These are phyloP conservation scores for Dalbergia cochinchinensis DNA, from an alignment of 306 rosid genomes.

Conservation along the genomic window DNA sequence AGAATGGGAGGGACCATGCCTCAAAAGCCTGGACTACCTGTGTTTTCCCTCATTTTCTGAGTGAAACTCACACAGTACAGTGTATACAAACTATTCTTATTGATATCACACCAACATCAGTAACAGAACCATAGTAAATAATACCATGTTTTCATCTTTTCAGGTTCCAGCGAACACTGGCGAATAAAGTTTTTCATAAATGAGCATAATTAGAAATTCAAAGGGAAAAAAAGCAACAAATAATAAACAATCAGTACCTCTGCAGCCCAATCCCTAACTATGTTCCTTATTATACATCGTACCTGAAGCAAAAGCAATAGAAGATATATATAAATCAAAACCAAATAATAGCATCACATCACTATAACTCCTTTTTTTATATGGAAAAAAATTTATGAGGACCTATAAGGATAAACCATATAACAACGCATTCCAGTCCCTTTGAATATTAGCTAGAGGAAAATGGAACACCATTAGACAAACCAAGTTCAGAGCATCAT, in stretches of 20 bases:
- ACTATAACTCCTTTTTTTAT: not conserved
- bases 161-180: not conserved
- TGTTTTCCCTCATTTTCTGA: not conserved
- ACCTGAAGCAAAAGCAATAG: slow-evolving; percentile 62
- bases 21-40: not conserved
- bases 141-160: not conserved
- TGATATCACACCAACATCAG: not conserved
- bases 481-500: too few species aligned
- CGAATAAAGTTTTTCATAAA: slow-evolving; percentile 18
- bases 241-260: slow-evolving; percentile 65
- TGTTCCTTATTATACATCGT: slow-evolving; percentile 85
- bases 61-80: not conserved
- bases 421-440: too few species aligned
- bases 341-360: slow-evolving; percentile 9
- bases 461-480: too few species aligned
- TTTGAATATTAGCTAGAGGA: too few species aligned
- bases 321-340: slow-evolving; percentile 19
- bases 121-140: not conserved
- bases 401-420: too few species aligned
- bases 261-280: slow-evolving; percentile 96
- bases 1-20: too few species aligned
- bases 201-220: slow-evolving; percentile 11
- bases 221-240: not conserved
- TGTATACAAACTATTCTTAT: not conserved
- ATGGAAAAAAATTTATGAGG: too few species aligned